Base-by-base conservation (phyloP, 2,329 filamentous ascomycete genomes). In the Exophiala sp. region DNA sequence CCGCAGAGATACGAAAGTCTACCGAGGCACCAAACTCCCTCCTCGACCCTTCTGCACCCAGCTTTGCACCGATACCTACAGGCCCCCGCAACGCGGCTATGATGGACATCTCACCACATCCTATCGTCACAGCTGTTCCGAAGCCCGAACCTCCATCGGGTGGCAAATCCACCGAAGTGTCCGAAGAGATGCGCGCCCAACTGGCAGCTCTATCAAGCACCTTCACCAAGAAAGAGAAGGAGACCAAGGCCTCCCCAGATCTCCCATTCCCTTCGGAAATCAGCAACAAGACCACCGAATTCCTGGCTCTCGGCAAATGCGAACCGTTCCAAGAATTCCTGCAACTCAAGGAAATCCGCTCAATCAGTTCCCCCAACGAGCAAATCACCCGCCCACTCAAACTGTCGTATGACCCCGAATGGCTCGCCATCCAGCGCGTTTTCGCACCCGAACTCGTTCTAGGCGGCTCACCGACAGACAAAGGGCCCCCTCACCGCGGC, bases 241-340 rank as follows among this genome's bases (percentile, higher is more conserved):
- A 51, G 30, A 34, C 58, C 13, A 69, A 68, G 35, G 62, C 64
- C 48, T 71, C 65, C 4, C 73, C 80, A 13, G 78, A 77, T 29
- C 78, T 83, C 47, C 81, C 83, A 2, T 80, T 85, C 13, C 88
- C 88, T 0, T 64, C 76, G 0, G 78, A 75, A 1, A 94, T 96
- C 55, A 79, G 76, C 1, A 97, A 97, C 71, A 85, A 76, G 16
- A 75, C 77, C 3, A 94, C 91, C 2, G 77, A 82, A 10, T 98
- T 98, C 67, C 76, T 98, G 9, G 86, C 93, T 0, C 74, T 98
- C 1, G 91, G 96, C 69, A 98, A 98, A 68, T 95, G 88, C 62
- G 76, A 91, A 35, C 85, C 86, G 0, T 77, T 83, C 14, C 81
- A 85, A 11, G 79, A 89, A 53, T 97, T 91, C 64, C 74, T 98